Evolutionary conservation across 225 moss, liverwort and hornwort species (phyloP).

Genomic region (Sphagnum tenellum): DNA sequence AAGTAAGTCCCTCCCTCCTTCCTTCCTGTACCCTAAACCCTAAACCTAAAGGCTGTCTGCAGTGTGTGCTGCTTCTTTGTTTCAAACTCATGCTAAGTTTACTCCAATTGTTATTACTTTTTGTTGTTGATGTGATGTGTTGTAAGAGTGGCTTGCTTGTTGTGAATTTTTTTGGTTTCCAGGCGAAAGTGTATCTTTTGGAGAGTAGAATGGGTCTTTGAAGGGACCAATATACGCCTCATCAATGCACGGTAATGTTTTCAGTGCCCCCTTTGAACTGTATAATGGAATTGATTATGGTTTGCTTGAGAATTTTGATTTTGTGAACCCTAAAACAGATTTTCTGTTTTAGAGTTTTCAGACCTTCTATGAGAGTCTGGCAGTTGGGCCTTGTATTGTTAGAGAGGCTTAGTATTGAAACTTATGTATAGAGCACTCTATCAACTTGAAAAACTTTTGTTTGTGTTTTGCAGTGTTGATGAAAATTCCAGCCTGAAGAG

Average conservation of each 20-base stretch:
- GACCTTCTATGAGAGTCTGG: neutral
- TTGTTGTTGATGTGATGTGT: too few relatives aligned
- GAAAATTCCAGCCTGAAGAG: slow-evolving; percentile 53
- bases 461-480: slow-evolving; percentile 49
- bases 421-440: neutral
- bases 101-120: too few relatives aligned
- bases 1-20: slow-evolving; percentile 33
- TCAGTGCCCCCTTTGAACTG: neutral
- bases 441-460: neutral
- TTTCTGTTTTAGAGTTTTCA: neutral
- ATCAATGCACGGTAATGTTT: slow-evolving; percentile 35
- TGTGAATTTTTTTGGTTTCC: neutral
- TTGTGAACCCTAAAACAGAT: neutral
- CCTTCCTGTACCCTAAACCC: neutral
- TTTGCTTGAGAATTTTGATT: neutral
- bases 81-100: too few relatives aligned
- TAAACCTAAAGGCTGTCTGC: too few relatives aligned
- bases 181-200: slow-evolving; percentile 86
- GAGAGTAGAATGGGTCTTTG: slow-evolving; percentile 86
- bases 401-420: neutral
- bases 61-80: too few relatives aligned
- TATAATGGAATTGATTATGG: neutral
- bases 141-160: too few relatives aligned
- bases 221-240: slow-evolving; percentile 61
- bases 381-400: neutral